A percentile compares a stretch with the other conserved stretches of the same genome.
Evolutionary conservation across 495 filamentous ascomycete species (phyloP).

Genomic region (Cryomyces antarcticus): DNA sequence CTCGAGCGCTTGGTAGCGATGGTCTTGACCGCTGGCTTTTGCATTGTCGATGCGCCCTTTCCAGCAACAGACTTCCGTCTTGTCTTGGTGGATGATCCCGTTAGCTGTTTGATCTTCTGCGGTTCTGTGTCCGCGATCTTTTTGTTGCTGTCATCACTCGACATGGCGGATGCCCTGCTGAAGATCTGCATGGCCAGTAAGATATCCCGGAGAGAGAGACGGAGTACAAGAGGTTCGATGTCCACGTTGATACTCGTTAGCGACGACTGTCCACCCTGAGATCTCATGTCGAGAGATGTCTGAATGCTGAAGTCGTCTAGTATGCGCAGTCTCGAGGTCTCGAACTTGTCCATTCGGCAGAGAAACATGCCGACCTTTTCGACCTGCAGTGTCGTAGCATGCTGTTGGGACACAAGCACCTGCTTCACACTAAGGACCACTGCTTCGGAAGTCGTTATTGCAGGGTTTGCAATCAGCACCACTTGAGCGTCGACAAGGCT

Average conservation of each 20-base stretch:
- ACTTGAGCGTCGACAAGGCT: constrained; percentile 92
- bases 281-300: constrained; percentile 63
- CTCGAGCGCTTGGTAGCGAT: constrained; percentile 18
- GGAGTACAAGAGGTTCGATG: constrained; percentile 78
- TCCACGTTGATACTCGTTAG: constrained; percentile 67
- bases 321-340: constrained; percentile 67
- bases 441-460: constrained; percentile 74
- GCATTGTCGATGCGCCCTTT: constrained; percentile 39
- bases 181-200: constrained; percentile 84
- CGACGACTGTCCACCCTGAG: constrained; percentile 42
- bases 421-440: constrained; percentile 92
- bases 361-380: constrained; percentile 93
- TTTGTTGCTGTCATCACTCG: constrained; percentile 27
- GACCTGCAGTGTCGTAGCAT: constrained; percentile 80
- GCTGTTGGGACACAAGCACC: constrained; percentile 77
- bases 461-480: constrained; percentile 85
- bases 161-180: constrained; percentile 79
- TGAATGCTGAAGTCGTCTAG: constrained; percentile 89
- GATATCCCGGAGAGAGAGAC: constrained; percentile 84
- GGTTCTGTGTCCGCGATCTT: constrained; percentile 30
- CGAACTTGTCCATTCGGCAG: constrained; percentile 94
- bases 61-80: constrained; percentile 36
- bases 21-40: constrained; percentile 23
- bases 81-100: constrained; percentile 19
- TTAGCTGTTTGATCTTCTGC: constrained; percentile 48